phyloP scores from a whole-genome alignment of 495 filamentous ascomycete species.

The Chaetomidium leptoderma region DNA sequence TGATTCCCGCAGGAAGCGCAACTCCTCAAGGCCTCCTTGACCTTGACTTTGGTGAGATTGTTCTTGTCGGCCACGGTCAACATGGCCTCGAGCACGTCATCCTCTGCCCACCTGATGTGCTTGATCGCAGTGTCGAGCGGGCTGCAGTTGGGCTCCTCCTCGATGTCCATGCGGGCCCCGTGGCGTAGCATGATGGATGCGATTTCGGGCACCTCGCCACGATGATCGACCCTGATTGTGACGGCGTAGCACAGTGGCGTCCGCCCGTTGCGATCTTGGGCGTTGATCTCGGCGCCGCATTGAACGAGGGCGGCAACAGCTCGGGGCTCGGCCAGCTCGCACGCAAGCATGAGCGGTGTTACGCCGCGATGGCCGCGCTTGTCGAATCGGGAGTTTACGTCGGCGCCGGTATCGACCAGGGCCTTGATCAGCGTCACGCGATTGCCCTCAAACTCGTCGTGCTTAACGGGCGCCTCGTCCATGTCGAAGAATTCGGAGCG shows the following conservation, averaged over 20 bases:
- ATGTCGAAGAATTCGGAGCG: conserved; percentile 27
- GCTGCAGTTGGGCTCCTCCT: conserved; percentile 22
- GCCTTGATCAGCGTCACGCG: conserved; percentile 25
- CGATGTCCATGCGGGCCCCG: conserved; percentile 25
- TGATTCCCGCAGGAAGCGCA: conserved; percentile 25
- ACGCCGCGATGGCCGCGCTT: conserved; percentile 21
- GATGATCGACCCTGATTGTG: conserved; percentile 20
- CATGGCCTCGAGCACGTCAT: conserved; percentile 23
- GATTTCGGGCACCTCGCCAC: conserved; percentile 25
- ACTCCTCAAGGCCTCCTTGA: conserved; percentile 18
- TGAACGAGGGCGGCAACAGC: conserved; percentile 19
- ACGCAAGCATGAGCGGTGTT: conserved; percentile 29
- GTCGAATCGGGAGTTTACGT: conserved; percentile 27
- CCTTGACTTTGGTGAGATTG: conserved; percentile 19
- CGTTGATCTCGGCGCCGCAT: conserved; percentile 24
- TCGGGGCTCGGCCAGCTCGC: conserved; percentile 26
- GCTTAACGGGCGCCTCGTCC: conserved; percentile 25
- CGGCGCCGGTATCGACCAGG: conserved; percentile 24
- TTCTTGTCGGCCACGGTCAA: conserved; percentile 14
- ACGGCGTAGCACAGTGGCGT: conserved; percentile 26
- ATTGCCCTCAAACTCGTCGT: conserved; percentile 28
- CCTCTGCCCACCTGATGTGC: conserved; percentile 23
- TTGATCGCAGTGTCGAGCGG: conserved; percentile 26
- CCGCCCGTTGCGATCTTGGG: conserved; percentile 20
- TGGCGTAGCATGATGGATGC: conserved; percentile 15